phyloP scores from a whole-genome alignment of 257 asterid genomes.

The Echium plantagineum region DNA sequence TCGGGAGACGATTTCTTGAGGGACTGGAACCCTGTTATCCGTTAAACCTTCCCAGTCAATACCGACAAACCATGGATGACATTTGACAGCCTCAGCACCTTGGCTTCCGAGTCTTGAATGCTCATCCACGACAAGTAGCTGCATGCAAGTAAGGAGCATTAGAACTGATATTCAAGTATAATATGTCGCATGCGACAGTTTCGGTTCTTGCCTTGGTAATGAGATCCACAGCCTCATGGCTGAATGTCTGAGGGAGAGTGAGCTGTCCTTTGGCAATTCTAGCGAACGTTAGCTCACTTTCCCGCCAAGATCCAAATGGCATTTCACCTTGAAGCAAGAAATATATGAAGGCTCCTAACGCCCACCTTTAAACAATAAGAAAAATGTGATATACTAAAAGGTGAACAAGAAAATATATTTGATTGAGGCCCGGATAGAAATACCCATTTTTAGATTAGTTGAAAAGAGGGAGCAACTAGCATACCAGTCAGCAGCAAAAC shows the following conservation, averaged over 20 bases:
- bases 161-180: background rate
- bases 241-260: constrained; percentile 56
- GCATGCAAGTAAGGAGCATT: constrained; percentile 5
- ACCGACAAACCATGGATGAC: constrained; percentile 72
- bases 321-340: constrained; percentile 92
- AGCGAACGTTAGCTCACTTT: constrained; percentile 78
- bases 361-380: constrained; percentile 60
- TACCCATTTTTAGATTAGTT: background rate
- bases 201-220: constrained; percentile 50
- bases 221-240: constrained; percentile 66
- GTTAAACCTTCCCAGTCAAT: constrained; percentile 65
- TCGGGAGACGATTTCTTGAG: constrained; percentile 49
- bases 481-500: constrained; percentile 91
- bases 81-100: constrained; percentile 53
- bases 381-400: background rate
- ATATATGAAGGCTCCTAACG: constrained; percentile 75
- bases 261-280: constrained; percentile 80
- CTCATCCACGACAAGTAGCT: constrained; percentile 84
- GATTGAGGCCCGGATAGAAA: background rate
- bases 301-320: constrained; percentile 99
- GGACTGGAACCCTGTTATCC: constrained; percentile 30
- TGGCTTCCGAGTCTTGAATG: constrained; percentile 71
- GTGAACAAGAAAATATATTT: background rate
- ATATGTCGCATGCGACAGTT: background rate
- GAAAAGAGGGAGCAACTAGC: constrained; percentile 12